phyloP scores from a whole-genome alignment of 1,139 yeast genomes.

The Geotrichum aggregatum region DNA sequence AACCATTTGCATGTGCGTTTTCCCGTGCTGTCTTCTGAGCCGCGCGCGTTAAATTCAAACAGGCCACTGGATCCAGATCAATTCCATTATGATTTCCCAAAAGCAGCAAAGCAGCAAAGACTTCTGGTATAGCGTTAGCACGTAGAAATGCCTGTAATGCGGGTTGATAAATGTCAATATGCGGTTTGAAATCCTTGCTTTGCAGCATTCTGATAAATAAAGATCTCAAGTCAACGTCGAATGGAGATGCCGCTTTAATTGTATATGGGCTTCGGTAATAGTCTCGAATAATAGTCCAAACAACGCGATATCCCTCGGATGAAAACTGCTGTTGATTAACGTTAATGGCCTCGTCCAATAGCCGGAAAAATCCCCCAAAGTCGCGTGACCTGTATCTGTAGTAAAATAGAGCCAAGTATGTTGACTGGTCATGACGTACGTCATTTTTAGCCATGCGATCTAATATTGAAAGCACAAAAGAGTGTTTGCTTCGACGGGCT shows the following conservation, averaged over 20 bases:
- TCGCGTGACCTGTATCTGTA: constrained; percentile 27
- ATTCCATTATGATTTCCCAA: constrained; percentile 26
- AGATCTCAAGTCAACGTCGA: neutral
- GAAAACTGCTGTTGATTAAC: constrained; percentile 18
- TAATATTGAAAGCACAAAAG: constrained; percentile 24
- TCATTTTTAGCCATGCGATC: constrained; percentile 24
- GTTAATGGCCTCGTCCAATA: constrained; percentile 19
- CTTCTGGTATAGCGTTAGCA: constrained; percentile 25
- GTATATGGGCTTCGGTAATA: constrained; percentile 21
- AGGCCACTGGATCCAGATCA: constrained; percentile 2
- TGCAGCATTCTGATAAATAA: constrained; percentile 17
- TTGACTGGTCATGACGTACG: constrained; percentile 23
- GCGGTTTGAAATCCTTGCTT: constrained; percentile 24
- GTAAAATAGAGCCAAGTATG: constrained; percentile 26
- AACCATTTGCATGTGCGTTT: neutral
- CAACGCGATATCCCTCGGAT: constrained; percentile 26
- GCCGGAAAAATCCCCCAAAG: constrained; percentile 24
- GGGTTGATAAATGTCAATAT: constrained; percentile 28
- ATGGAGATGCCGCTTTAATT: neutral
- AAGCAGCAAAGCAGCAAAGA: constrained; percentile 27
- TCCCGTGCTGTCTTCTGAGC: neutral
- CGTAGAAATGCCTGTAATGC: constrained; percentile 30
- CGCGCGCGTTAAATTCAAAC: constrained; percentile 3
- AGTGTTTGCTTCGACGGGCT: constrained; percentile 26
- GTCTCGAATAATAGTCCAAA: constrained; percentile 32